A percentile compares a stretch with the other conserved stretches of the same genome.
These are phyloP conservation scores for Corymbia calophylla DNA, from an alignment of 441 rosid species.

Conservation along the genomic window DNA sequence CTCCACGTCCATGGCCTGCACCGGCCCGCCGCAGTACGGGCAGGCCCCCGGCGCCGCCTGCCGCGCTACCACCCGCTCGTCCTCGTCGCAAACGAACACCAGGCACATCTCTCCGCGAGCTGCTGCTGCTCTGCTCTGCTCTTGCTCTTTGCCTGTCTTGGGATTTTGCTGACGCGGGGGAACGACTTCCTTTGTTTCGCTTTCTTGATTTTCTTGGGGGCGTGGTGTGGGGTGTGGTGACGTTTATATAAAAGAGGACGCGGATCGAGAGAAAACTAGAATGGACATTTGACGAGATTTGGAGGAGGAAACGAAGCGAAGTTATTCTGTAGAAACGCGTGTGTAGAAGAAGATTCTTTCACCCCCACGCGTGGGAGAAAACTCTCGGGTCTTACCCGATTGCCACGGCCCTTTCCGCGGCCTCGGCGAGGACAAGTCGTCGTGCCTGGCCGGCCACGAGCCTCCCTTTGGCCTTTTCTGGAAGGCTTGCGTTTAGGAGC, in stretches of 20 bases:
- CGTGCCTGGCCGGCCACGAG: neutral
- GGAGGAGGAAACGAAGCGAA: neutral
- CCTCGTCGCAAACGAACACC: slow-evolving; percentile 12
- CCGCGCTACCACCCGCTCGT: slow-evolving; percentile 11
- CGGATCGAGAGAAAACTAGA: neutral
- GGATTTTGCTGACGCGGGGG: neutral
- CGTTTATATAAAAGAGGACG: neutral
- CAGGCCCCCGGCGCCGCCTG: slow-evolving; percentile 17
- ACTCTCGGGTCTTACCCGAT: neutral
- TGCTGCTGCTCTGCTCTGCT: neutral
- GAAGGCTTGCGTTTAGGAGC: too few relatives aligned
- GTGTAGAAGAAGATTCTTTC: neutral
- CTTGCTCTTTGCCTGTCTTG: neutral
- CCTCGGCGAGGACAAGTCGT: too few relatives aligned
- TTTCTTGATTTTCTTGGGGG: neutral
- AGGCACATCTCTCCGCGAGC: neutral
- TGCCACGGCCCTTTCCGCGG: too few relatives aligned
- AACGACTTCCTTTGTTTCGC: too few relatives aligned
- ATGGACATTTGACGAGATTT: neutral
- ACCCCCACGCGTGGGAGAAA: neutral
- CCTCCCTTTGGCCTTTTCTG: neutral
- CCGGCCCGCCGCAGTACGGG: slow-evolving; percentile 11
- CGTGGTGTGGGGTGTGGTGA: neutral
- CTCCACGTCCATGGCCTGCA: slow-evolving; percentile 13
- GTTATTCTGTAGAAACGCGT: neutral